Evolutionary conservation across 805 yeast genomes (phyloP).

Genomic region (Kuraishia capsulata): DNA sequence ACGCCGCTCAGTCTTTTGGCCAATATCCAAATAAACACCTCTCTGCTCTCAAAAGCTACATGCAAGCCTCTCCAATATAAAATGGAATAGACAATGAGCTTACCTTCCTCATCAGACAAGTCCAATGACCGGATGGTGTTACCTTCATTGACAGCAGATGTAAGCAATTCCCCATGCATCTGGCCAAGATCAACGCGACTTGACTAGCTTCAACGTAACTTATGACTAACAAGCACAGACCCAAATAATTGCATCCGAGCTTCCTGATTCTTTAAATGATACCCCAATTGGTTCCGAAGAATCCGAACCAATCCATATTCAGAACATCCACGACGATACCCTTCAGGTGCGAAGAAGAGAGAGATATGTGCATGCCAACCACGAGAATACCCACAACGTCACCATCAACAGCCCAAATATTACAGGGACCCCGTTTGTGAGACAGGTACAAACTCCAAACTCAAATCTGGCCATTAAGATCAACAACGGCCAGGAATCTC

Average conservation of each 20-base stretch:
- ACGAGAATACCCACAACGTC: background rate
- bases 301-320: background rate
- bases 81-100: no score
- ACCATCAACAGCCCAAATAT: no score
- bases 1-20: no score
- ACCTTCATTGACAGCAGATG: no score
- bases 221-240: background rate
- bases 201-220: no score
- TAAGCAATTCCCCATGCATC: no score
- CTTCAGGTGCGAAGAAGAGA: background rate
- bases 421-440: background rate
- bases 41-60: no score
- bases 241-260: background rate
- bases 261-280: background rate
- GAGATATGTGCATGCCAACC: background rate
- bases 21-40: no score
- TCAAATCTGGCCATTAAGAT: background rate
- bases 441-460: background rate
- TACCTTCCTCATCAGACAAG: no score
- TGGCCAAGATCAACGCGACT: no score
- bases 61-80: no score
- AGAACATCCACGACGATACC: background rate
- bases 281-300: background rate
- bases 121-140: no score
- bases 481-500: constrained; percentile 5